phyloP scores from a whole-genome alignment of 208 protist genomes.

The Acanthamoeba rhysodes region DNA sequence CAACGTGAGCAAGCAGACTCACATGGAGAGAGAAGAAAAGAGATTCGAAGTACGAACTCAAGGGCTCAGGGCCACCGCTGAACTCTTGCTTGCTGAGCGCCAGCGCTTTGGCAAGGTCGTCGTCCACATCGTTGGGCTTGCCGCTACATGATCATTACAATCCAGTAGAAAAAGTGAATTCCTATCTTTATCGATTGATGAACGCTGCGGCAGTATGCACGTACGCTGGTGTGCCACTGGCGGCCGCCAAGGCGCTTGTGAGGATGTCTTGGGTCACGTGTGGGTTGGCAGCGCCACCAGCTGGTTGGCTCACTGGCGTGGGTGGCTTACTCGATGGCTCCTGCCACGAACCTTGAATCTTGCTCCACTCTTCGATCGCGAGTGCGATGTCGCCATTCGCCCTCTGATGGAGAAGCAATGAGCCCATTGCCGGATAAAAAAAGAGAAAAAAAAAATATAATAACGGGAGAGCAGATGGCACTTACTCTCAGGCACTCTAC shows the following conservation, averaged over 20 bases:
- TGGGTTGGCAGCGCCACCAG: background rate
- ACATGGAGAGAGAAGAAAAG: background rate
- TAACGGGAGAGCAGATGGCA: background rate
- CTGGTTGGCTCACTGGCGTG: background rate
- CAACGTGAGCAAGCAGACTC: background rate
- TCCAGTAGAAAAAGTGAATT: no score
- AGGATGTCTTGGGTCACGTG: background rate
- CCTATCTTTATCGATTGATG: no score
- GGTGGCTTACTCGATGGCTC: background rate
- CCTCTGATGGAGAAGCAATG: background rate
- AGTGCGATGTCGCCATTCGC: background rate
- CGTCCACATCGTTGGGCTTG: background rate
- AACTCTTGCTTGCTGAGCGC: constrained; percentile 19
- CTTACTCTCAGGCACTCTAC: background rate
- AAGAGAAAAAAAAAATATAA: no score
- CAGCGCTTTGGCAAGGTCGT: background rate
- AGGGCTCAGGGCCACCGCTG: background rate
- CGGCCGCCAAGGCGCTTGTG: constrained; percentile 21
- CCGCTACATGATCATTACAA: no score
- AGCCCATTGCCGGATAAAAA: background rate
- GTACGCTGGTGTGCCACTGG: background rate
- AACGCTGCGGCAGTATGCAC: background rate
- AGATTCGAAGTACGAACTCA: background rate
- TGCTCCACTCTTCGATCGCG: constrained; percentile 9
- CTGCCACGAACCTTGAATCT: constrained; percentile 3